phyloP scores from a whole-genome alignment of 192 early-diverging fungal species.

The Coemansia sp. region DNA sequence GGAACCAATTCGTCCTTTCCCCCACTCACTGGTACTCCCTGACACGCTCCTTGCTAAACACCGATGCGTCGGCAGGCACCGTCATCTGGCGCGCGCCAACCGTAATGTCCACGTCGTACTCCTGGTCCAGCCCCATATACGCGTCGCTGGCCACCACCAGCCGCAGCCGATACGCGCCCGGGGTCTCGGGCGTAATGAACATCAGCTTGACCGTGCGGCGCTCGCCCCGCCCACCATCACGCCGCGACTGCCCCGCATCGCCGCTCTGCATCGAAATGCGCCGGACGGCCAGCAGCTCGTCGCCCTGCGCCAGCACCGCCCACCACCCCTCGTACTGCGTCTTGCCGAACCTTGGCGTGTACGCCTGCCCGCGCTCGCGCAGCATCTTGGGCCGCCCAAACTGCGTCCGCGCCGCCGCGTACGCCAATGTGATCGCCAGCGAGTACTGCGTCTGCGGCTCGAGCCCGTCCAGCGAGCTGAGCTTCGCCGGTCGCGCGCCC shows the following conservation, averaged over 20 bases:
- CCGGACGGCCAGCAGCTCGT: constrained; percentile 78
- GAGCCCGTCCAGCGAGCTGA: constrained; percentile 14
- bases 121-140: constrained; percentile 72
- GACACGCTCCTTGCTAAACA: constrained; percentile 33
- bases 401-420: constrained; percentile 19
- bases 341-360: constrained; percentile 85
- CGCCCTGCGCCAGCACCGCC: constrained; percentile 70
- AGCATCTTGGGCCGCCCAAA: constrained; percentile 11
- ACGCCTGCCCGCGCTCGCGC: constrained; percentile 55
- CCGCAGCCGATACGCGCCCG: constrained; percentile 54
- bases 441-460: constrained; percentile 43
- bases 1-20: no score
- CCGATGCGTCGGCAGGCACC: constrained; percentile 8
- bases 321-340: constrained; percentile 93
- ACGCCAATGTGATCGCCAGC: constrained; percentile 39
- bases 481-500: background rate
- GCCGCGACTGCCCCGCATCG: constrained; percentile 9
- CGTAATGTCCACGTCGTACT: constrained; percentile 41
- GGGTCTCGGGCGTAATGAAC: constrained; percentile 62
- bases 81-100: constrained; percentile 35
- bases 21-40: constrained; percentile 25
- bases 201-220: constrained; percentile 37
- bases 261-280: constrained; percentile 63
- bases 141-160: constrained; percentile 72
- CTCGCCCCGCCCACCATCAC: background rate